phyloP scores from a whole-genome alignment of 345 rosid genomes.

The Citropsis articulata region DNA sequence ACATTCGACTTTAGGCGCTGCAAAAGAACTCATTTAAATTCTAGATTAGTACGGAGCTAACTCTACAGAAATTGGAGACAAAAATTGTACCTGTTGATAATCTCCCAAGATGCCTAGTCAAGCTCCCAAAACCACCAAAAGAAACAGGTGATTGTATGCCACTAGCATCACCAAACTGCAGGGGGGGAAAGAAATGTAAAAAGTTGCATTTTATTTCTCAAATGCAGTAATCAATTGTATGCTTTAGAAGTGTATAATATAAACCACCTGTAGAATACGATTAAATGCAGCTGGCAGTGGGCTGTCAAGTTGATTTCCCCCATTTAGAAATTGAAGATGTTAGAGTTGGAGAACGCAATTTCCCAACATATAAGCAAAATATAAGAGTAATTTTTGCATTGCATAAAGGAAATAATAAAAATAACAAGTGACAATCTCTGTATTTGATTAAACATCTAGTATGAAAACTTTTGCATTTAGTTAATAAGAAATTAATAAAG shows the following conservation, averaged over 20 bases:
- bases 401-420: background rate
- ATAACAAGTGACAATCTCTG: background rate
- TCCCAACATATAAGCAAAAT: constrained; percentile 13
- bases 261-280: constrained; percentile 83
- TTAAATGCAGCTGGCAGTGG: constrained; percentile 87
- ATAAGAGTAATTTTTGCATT: background rate
- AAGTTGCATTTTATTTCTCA: constrained; percentile 10
- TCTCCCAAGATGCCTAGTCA: constrained; percentile 89
- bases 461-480: background rate
- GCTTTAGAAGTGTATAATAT: constrained; percentile 9
- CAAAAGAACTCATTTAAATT: background rate
- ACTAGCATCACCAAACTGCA: constrained; percentile 98
- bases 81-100: constrained; percentile 65
- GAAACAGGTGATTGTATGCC: constrained; percentile 99
- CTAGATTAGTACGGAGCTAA: background rate
- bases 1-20: background rate
- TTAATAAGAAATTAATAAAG: constrained; percentile 3
- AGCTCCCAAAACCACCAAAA: constrained; percentile 98
- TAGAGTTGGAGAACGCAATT: constrained; percentile 25
- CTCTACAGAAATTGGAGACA: background rate
- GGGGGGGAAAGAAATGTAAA: constrained; percentile 21
- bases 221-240: background rate
- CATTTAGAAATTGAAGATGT: constrained; percentile 32
- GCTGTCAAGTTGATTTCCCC: constrained; percentile 52
- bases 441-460: background rate